Percentiles rank a stretch among this genome's conserved stretches.
Evolutionary conservation across 495 filamentous ascomycete species (phyloP).

Genomic region (Alectoria sarmentosa): DNA sequence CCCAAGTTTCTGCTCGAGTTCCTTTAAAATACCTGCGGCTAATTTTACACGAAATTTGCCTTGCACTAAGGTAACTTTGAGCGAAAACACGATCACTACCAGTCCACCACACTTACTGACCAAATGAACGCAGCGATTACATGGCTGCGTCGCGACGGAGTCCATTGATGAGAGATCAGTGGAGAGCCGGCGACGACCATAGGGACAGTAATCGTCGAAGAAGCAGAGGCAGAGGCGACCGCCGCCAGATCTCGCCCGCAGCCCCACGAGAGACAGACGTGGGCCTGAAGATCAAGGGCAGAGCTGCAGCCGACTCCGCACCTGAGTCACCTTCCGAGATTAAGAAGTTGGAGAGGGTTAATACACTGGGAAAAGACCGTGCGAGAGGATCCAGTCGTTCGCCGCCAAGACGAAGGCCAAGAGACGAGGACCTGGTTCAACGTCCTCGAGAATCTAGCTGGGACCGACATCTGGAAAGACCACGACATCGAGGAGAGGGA

Average conservation of each 20-base stretch:
- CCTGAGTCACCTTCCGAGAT: conserved; percentile 11
- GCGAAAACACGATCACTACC: conserved; percentile 14
- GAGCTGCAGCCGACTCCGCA: conserved; percentile 17
- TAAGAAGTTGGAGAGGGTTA: not conserved
- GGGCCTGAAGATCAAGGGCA: conserved; percentile 27
- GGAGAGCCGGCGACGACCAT: conserved; percentile 42
- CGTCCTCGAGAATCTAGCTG: conserved; percentile 14
- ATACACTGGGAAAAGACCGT: not conserved
- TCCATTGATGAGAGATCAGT: conserved; percentile 52
- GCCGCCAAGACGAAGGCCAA: conserved; percentile 12
- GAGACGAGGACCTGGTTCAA: conserved; percentile 20
- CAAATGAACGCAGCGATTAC: conserved; percentile 34
- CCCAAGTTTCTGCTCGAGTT: not conserved
- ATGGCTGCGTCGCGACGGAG: conserved; percentile 54
- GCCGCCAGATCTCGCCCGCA: conserved; percentile 19
- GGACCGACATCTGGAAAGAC: conserved; percentile 8
- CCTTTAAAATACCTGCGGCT: conserved; percentile 19
- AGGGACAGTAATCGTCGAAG: conserved; percentile 28
- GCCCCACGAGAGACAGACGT: conserved; percentile 17
- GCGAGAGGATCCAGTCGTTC: conserved; percentile 13
- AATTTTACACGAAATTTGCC: conserved; percentile 16
- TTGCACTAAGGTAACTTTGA: conserved; percentile 21
- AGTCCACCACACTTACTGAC: conserved; percentile 17
- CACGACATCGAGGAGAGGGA: not conserved
- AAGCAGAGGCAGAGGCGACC: conserved; percentile 12